A percentile compares a stretch with the other conserved stretches of the same genome.
Conservation (phyloP, 75 land plant species). For the Larix kaempferi region DNA sequence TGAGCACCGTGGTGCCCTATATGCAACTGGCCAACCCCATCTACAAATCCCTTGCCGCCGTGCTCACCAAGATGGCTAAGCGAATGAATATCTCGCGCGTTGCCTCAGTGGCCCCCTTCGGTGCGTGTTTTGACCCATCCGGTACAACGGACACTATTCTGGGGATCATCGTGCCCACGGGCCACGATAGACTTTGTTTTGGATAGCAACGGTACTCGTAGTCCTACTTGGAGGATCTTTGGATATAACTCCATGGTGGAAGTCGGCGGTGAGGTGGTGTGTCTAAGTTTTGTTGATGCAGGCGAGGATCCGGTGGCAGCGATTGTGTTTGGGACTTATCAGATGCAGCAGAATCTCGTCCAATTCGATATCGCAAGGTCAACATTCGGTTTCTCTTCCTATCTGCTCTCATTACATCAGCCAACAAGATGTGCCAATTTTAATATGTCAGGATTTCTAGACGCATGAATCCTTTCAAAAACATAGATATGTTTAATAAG, state of each 20-base stretch:
- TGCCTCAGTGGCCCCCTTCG: slow-evolving; percentile 38
- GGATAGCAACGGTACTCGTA: slow-evolving; percentile 1
- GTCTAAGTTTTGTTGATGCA: slow-evolving; percentile 58
- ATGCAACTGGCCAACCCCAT: slow-evolving; percentile 1
- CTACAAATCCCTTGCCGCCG: background rate
- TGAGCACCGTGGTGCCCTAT: slow-evolving; percentile 10
- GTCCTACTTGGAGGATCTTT: slow-evolving; percentile 42
- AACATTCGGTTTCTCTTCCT: slow-evolving; percentile 31
- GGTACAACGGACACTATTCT: slow-evolving; percentile 26
- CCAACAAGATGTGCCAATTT: too few species aligned
- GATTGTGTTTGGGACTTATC: slow-evolving; percentile 35
- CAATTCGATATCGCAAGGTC: slow-evolving; percentile 41
- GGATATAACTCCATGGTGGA: slow-evolving; percentile 60
- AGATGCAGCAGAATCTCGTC: slow-evolving; percentile 46
- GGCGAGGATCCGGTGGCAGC: slow-evolving; percentile 21
- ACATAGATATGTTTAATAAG: too few species aligned
- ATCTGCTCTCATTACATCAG: slow-evolving; percentile 10
- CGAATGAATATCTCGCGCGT: slow-evolving; percentile 3
- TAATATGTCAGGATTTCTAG: too few species aligned
- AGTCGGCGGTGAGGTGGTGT: slow-evolving; percentile 25
- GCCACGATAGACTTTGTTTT: slow-evolving; percentile 52
- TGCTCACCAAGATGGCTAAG: background rate
- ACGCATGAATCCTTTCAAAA: too few species aligned
- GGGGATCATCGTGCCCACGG: slow-evolving; percentile 47
- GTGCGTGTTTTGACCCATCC: slow-evolving; percentile 24